phyloP scores from a whole-genome alignment of 179 eudicot genomes.

The Corrigiola litoralis region DNA sequence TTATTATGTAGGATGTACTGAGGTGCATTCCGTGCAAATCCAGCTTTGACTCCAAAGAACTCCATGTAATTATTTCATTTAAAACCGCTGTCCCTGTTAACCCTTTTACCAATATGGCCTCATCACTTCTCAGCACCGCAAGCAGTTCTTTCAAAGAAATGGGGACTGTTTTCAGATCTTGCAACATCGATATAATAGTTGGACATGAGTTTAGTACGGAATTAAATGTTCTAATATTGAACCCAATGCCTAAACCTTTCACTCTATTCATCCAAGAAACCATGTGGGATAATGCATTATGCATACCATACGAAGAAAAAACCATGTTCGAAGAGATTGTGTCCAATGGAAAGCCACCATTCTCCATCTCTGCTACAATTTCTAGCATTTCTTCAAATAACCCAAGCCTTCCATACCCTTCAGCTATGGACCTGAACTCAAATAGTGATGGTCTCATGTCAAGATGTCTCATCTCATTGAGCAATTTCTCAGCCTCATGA shows the following conservation, averaged over 20 bases:
- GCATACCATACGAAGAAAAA: conserved; percentile 59
- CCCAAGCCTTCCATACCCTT: conserved; percentile 62
- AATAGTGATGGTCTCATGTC: conserved; percentile 46
- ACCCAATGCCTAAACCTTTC: conserved; percentile 31
- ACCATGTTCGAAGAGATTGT: conserved; percentile 71
- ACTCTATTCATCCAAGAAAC: conserved; percentile 46
- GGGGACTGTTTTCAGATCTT: conserved; percentile 43
- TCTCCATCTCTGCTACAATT: conserved; percentile 48
- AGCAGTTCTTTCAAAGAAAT: conserved; percentile 45
- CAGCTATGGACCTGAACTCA: conserved; percentile 54
- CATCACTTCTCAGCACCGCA: conserved; percentile 29
- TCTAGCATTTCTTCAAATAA: conserved; percentile 59
- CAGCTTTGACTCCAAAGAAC: conserved; percentile 43
- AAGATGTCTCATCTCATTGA: conserved; percentile 38
- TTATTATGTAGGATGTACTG: conserved; percentile 51
- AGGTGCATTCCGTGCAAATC: conserved; percentile 91
- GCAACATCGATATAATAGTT: conserved; percentile 35
- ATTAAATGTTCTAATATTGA: conserved; percentile 64
- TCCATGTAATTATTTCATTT: conserved; percentile 49
- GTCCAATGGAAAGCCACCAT: conserved; percentile 48
- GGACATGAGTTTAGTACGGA: conserved; percentile 67
- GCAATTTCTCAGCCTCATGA: conserved; percentile 52
- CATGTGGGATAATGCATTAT: conserved; percentile 43
- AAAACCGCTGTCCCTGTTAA: conserved; percentile 38
- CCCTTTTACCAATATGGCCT: conserved; percentile 44